These are phyloP conservation scores for Talaromyces ruber DNA, from an alignment of 495 filamentous ascomycete genomes.

Conservation along the genomic window DNA sequence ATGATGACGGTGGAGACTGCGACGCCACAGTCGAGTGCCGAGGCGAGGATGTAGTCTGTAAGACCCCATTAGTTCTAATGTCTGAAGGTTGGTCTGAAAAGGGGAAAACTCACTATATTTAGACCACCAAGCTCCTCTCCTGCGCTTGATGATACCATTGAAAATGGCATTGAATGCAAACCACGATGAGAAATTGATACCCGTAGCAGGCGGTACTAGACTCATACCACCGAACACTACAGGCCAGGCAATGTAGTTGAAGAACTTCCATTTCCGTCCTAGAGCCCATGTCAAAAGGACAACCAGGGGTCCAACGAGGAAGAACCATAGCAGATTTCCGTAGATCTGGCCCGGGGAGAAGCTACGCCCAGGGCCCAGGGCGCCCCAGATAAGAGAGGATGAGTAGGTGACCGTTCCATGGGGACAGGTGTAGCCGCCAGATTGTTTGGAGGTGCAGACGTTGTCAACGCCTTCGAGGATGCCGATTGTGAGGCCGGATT, in stretches of 20 bases:
- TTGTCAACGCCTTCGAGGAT: conserved; percentile 52
- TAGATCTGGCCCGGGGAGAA: conserved; percentile 65
- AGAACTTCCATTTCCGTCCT: conserved; percentile 40
- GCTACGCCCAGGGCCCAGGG: conserved; percentile 56
- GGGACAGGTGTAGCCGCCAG: conserved; percentile 60
- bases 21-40: conserved; percentile 53
- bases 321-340: conserved; percentile 55
- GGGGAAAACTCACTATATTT: conserved; percentile 40
- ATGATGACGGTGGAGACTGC: conserved; percentile 54
- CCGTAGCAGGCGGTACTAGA: conserved; percentile 56
- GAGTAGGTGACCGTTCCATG: conserved; percentile 61
- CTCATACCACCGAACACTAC: conserved; percentile 61
- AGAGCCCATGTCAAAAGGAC: conserved; percentile 50
- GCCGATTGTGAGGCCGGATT: conserved; percentile 56
- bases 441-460: conserved; percentile 51
- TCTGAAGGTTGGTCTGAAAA: conserved; percentile 29
- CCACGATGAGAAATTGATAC: conserved; percentile 63
- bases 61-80: conserved; percentile 37
- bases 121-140: conserved; percentile 58
- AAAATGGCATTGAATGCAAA: conserved; percentile 58
- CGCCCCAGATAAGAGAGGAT: conserved; percentile 62
- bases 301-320: conserved; percentile 47
- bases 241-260: conserved; percentile 54
- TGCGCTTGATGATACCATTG: conserved; percentile 49
- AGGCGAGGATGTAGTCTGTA: conserved; percentile 55